These are phyloP conservation scores for Croton setiger DNA, from an alignment of 441 rosid species.

Conservation along the genomic window DNA sequence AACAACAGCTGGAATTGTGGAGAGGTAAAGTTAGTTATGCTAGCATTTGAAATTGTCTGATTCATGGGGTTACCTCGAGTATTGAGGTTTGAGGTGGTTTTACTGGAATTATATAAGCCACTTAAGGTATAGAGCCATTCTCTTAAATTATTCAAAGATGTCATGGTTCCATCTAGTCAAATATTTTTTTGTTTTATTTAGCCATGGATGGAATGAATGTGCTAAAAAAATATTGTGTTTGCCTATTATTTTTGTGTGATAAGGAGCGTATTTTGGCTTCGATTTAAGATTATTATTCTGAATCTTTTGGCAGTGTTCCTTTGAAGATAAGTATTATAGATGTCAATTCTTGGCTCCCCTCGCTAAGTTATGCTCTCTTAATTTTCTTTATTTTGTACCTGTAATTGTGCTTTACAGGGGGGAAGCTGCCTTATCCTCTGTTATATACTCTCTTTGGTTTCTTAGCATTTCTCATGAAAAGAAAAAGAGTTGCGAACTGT, in stretches of 20 bases:
- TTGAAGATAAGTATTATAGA: background rate
- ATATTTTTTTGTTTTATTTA: background rate
- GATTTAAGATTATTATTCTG: background rate
- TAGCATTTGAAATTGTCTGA: background rate
- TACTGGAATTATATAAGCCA: background rate
- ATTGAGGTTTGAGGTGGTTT: background rate
- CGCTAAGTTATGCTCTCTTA: background rate
- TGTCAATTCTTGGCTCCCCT: background rate
- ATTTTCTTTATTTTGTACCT: no score
- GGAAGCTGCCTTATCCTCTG: background rate
- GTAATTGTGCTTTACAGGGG: background rate
- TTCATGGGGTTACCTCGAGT: background rate
- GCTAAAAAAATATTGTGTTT: background rate
- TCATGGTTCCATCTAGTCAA: background rate
- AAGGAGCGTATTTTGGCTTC: background rate
- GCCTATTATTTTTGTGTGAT: background rate
- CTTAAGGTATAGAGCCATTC: background rate
- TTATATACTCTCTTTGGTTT: background rate
- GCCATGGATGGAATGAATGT: background rate
- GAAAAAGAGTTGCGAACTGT: background rate
- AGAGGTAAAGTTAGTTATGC: conserved; percentile 43
- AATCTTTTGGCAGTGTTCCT: background rate
- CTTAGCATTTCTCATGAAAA: background rate
- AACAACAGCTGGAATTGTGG: conserved; percentile 98
- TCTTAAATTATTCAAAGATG: background rate